Conservation (phyloP, 352 stramenopile species). For the Phytopythium sindhum region DNA sequence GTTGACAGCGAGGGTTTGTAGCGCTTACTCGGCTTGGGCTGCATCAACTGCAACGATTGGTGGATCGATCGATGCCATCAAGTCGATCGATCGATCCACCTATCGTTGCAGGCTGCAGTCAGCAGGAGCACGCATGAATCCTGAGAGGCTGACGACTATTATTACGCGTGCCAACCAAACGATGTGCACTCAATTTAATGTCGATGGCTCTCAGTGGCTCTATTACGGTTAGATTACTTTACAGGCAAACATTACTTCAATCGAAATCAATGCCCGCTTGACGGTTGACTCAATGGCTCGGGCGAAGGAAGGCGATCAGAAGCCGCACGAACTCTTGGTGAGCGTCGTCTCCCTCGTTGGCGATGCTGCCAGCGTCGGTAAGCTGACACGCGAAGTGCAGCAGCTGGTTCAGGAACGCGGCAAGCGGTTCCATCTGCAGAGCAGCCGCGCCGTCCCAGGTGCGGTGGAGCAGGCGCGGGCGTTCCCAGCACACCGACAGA, state of each 20-base stretch:
- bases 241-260: background rate
- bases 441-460: slow-evolving; percentile 30
- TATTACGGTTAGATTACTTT: background rate
- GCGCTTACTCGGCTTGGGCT: no score
- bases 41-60: no score
- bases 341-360: slow-evolving; percentile 10
- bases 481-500: slow-evolving; percentile 33
- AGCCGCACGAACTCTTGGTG: slow-evolving; percentile 27
- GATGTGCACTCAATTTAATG: background rate
- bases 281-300: slow-evolving; percentile 7
- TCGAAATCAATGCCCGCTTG: background rate
- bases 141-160: background rate
- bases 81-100: no score
- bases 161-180: no score
- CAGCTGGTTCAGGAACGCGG: slow-evolving; percentile 30
- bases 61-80: no score
- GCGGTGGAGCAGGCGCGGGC: slow-evolving; percentile 24
- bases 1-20: no score
- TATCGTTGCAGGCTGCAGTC: no score
- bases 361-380: background rate
- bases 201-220: background rate
- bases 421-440: slow-evolving; percentile 27
- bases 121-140: no score
- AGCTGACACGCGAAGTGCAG: slow-evolving; percentile 23
- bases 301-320: slow-evolving; percentile 27